Base-by-base conservation (phyloP, 306 rosid genomes). In the Spatholobus suberectus region DNA sequence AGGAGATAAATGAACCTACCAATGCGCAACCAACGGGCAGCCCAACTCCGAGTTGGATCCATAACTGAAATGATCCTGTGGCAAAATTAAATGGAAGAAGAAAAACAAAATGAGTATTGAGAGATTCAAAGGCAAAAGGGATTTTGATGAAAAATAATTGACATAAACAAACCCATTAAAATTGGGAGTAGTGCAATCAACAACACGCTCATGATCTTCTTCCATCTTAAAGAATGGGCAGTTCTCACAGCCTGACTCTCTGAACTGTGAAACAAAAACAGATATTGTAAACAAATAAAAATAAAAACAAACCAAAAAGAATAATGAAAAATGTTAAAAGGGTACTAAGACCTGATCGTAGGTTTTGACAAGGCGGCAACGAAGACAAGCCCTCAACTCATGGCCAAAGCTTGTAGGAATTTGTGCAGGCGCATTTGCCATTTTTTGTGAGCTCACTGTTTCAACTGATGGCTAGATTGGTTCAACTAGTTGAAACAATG, bases 291-390 rank as follows among this genome's bases (percentile, higher is more conserved):
- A 18, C 17, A 70, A 24, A 40, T 2, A 68, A 17, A 24, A 14
- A 26, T 0, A 17, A 35, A 32, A 18, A 8, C 2, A 54, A 20
- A n/a, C n/a, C 4, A 11, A 20, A 80, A 67, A 17, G 37, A 62
- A 57, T 3, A 17, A 11, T 14, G 41, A 15, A 23, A 51, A 43
- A 51, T 10, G 2, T 9, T 24, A 35, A 20, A 62, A 20, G 41
- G 26, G 1, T 2, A 29, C 3, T 24, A 32, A 20, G 9, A 95
- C 98, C 98, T 96, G 99, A 77, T 96, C 99, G 37, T 93, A 96
- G 86, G 99, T 96, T 91, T 96, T 96, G 84, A 93, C 94, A 35
- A 95, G 99, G 76, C 98, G 98, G 78, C 99, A 95, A 49, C 99
- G 98, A 71, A 95, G 99, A 83, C 99, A 95, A 81, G 99, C 98